Conservation (phyloP, 139 green algal genomes). For the Mesotaenium endlicherianum region DNA sequence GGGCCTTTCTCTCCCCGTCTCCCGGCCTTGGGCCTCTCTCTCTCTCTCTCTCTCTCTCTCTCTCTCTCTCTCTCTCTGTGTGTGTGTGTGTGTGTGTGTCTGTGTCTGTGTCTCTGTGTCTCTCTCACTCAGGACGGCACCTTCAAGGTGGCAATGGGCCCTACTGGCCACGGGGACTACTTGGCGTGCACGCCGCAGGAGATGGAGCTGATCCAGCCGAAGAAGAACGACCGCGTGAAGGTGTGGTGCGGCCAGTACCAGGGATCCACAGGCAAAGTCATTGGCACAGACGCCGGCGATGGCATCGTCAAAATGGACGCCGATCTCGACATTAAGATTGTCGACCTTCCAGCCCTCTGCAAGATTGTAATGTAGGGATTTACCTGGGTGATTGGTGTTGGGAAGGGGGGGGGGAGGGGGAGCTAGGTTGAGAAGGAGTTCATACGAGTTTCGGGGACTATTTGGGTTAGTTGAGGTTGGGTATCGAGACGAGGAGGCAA, state of each 20-base stretch:
- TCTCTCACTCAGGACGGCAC: conserved; percentile 29
- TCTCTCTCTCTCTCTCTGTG: neutral
- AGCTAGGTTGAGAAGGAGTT: no score
- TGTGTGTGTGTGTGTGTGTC: neutral
- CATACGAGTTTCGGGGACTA: no score
- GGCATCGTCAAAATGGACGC: conserved; percentile 53
- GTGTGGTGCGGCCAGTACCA: conserved; percentile 18
- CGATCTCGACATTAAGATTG: no score
- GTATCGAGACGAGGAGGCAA: no score
- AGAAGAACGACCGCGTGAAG: conserved; percentile 39
- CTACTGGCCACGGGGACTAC: conserved; percentile 1
- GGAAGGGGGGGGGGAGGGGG: no score
- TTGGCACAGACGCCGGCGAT: conserved; percentile 31
- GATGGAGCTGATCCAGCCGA: conserved; percentile 41
- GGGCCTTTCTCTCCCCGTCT: neutral
- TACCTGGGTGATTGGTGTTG: no score
- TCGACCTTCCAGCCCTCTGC: no score
- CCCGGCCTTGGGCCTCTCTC: neutral
- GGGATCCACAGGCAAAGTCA: conserved; percentile 32
- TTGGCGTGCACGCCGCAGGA: neutral
- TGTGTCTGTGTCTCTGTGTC: neutral
- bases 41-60: neutral
- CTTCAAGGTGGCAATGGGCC: conserved; percentile 21
- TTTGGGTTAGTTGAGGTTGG: no score
- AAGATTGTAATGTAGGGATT: no score